Base-by-base conservation (phyloP, 208 protist species). In the Acanthamoeba triangularis region DNA sequence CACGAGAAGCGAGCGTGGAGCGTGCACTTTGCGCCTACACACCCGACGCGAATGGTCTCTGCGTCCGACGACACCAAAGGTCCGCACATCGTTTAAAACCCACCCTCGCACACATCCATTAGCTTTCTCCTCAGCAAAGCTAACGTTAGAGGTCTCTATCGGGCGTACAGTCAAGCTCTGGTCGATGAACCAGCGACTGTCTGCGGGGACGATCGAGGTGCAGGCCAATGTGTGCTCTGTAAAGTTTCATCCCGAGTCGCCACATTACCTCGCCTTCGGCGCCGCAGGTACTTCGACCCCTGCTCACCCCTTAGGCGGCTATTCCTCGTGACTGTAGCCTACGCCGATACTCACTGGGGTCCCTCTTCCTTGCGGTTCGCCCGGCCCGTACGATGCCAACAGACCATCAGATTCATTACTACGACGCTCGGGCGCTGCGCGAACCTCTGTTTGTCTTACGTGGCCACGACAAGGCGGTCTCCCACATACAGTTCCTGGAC, bases 1-100 rank as follows among this genome's bases (percentile, higher is more conserved):
- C 96, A 97, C 92, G 95, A 96, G 35, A 96, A 96, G 87, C 95
- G 96, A 11, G 95, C 63, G 23, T 96, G 96, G 96, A 96, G 84
- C 72, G 96, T 97, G 3, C 94, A 97, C 63, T 96, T 97, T 76
- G 74, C 56, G 11, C 93, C 44, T 2, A 85, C 61, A 2, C 80
- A 97, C 63, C 96, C 96, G 23, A 74, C 54, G 30, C 67, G 52
- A 11, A 49, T 97, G 14, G 95, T 94, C 5, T 96, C 92, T 3
- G 96, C 95, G 2, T 96, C 95, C 3, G 96, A 97, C 72, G 96
- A 97, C 84, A 90, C 93, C 4, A 94, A 95, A 90, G 87, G 87
- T 93, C n/a, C 28, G 82, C n/a, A 11, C 10, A 88, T 37, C 25
- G 52, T 63, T 88, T n/a, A 3, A 41, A 41, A 1, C 18, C 5